Evolutionary conservation across 495 filamentous ascomycete species (phyloP).

Genomic region (Tuber magnatum): DNA sequence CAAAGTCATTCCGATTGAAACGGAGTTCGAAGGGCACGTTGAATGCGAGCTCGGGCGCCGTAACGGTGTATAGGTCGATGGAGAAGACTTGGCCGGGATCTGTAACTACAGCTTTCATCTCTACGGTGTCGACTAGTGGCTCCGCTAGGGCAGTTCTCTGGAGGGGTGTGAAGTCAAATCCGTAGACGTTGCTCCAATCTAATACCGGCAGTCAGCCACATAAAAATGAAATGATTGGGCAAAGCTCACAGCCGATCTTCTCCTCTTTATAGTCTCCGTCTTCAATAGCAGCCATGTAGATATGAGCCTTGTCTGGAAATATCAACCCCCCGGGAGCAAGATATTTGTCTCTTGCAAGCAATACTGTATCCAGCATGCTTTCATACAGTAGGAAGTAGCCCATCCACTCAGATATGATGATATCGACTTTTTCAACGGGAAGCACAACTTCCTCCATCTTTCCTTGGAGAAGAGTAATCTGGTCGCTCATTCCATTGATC

Average conservation of each 20-base stretch:
- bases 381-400: constrained; percentile 98
- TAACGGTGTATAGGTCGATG: constrained; percentile 76
- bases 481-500: constrained; percentile 70
- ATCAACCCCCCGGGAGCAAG: constrained; percentile 76
- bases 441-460: constrained; percentile 93
- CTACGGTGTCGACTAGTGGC: constrained; percentile 72
- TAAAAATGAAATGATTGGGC: constrained; percentile 2
- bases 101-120: constrained; percentile 70
- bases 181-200: constrained; percentile 98
- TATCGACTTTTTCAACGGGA: constrained; percentile 85
- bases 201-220: constrained; percentile 23
- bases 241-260: constrained; percentile 60
- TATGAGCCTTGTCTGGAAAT: constrained; percentile 82
- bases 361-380: constrained; percentile 93
- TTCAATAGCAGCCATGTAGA: constrained; percentile 76
- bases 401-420: constrained; percentile 99
- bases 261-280: constrained; percentile 76
- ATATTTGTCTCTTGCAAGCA: constrained; percentile 89
- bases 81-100: constrained; percentile 69
- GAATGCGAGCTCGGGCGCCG: constrained; percentile 67
- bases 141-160: constrained; percentile 76
- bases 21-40: constrained; percentile 54
- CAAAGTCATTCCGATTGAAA: constrained; percentile 49
- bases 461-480: constrained; percentile 86
- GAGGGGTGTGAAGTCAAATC: constrained; percentile 92